Percentiles rank a stretch among this genome's conserved stretches.
Evolutionary conservation across 2,329 filamentous ascomycete genomes (phyloP).

Genomic region (Sclerotinia minor): DNA sequence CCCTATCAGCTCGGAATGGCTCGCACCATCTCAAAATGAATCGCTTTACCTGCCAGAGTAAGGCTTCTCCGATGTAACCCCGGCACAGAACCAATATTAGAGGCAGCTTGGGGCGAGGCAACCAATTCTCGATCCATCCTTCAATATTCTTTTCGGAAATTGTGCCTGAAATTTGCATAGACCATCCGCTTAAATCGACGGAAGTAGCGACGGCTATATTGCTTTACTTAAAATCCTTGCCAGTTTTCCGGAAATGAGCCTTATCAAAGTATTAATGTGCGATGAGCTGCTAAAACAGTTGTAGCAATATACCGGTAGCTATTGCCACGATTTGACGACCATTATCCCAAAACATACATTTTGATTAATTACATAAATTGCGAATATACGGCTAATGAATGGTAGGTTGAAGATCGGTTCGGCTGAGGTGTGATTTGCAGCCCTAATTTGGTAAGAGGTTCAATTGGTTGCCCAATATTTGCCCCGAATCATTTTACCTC

Average conservation of each 20-base stretch:
- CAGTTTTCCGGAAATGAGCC: neutral
- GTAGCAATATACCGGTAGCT: neutral
- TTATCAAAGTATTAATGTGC: neutral
- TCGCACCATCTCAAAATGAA: too few species aligned
- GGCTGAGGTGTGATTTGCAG: neutral
- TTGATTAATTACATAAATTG: neutral
- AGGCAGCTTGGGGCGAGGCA: neutral
- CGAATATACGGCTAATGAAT: neutral
- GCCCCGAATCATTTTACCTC: neutral
- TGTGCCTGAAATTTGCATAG: too few species aligned
- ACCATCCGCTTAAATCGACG: neutral
- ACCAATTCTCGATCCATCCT: neutral
- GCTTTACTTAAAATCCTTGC: neutral
- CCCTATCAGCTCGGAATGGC: too few species aligned
- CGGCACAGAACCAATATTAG: neutral
- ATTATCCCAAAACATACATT: neutral
- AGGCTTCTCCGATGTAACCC: neutral
- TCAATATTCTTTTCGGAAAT: neutral
- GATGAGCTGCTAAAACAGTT: neutral
- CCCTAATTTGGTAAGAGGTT: neutral
- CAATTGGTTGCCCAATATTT: neutral
- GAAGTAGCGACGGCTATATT: neutral
- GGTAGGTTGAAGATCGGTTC: neutral
- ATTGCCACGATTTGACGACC: too few species aligned
- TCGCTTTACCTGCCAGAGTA: too few species aligned